These are phyloP conservation scores for Cyberlindnera xylosilytica DNA, from an alignment of 805 yeast genomes.

Conservation along the genomic window DNA sequence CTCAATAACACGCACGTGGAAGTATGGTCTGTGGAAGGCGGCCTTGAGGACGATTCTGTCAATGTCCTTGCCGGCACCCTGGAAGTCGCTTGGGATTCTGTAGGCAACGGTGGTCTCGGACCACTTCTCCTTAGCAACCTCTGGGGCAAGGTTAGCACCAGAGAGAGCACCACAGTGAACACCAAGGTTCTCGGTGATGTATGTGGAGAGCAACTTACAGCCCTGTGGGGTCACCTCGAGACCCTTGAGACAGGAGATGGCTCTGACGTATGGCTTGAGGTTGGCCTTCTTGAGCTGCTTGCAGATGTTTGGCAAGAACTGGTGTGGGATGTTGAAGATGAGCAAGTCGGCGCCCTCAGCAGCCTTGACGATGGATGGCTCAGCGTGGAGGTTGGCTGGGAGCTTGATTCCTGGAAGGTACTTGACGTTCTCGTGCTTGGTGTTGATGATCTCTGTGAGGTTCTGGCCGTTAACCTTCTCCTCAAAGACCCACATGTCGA, in stretches of 20 bases:
- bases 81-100: conserved; percentile 60
- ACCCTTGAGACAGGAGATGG: conserved; percentile 95
- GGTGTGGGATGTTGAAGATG: conserved; percentile 96
- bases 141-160: conserved; percentile 97
- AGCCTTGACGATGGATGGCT: conserved; percentile 75
- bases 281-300: conserved; percentile 68
- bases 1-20: conserved; percentile 89
- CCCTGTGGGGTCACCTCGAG: conserved; percentile 78
- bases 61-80: conserved; percentile 45
- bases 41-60: conserved; percentile 71
- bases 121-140: conserved; percentile 93
- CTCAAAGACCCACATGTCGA: conserved; percentile 96
- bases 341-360: conserved; percentile 81
- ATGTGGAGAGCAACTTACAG: conserved; percentile 76
- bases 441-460: conserved; percentile 87
- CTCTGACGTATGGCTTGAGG: conserved; percentile 68
- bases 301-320: conserved; percentile 78
- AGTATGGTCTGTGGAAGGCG: conserved; percentile 94
- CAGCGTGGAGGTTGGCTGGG: conserved; percentile 85
- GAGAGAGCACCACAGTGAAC: conserved; percentile 94
- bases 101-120: conserved; percentile 98
- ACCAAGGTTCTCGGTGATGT: conserved; percentile 75
- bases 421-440: conserved; percentile 88
- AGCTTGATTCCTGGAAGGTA: conserved; percentile 86
- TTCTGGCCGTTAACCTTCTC: conserved; percentile 69